Percentiles rank a stretch among this genome's conserved stretches.
These are phyloP conservation scores for Xylariaceae sp. DNA, from an alignment of 2,329 filamentous ascomycete species.

Conservation along the genomic window DNA sequence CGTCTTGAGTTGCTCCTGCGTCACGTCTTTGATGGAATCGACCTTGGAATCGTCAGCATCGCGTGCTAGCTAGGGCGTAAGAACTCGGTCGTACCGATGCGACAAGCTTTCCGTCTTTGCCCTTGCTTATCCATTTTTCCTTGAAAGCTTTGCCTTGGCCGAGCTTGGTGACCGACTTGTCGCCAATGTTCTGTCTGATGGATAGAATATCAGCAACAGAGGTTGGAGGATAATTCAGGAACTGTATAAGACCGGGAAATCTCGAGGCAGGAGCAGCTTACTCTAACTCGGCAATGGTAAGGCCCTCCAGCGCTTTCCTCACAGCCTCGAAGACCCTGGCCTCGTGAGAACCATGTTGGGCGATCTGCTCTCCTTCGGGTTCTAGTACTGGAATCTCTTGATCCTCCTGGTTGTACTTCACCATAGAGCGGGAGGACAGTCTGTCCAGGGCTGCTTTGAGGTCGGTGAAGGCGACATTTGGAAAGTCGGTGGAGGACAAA, in stretches of 20 bases:
- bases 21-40: slow-evolving; percentile 74
- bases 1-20: slow-evolving; percentile 66
- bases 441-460: slow-evolving; percentile 12
- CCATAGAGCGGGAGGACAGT: slow-evolving; percentile 5
- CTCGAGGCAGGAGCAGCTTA: too few relatives aligned
- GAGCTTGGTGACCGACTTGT: slow-evolving; percentile 69
- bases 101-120: slow-evolving; percentile 12
- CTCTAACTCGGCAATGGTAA: slow-evolving; percentile 8
- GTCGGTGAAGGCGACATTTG: slow-evolving; percentile 4
- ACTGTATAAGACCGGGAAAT: not conserved
- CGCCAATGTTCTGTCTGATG: slow-evolving; percentile 53
- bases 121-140: slow-evolving; percentile 59
- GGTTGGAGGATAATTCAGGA: too few relatives aligned
- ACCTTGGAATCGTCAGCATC: too few relatives aligned
- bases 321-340: slow-evolving; percentile 10
- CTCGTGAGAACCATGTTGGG: slow-evolving; percentile 9
- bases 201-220: too few relatives aligned
- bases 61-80: too few relatives aligned
- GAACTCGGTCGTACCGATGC: slow-evolving; percentile 1
- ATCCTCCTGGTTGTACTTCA: slow-evolving; percentile 4
- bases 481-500: slow-evolving; percentile 6
- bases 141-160: slow-evolving; percentile 95
- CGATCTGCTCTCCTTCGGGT: slow-evolving; percentile 8
- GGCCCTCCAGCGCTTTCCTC: slow-evolving; percentile 7
- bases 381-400: slow-evolving; percentile 7